phyloP scores from a whole-genome alignment of 139 green algal species.

The Asterochloris erici region DNA sequence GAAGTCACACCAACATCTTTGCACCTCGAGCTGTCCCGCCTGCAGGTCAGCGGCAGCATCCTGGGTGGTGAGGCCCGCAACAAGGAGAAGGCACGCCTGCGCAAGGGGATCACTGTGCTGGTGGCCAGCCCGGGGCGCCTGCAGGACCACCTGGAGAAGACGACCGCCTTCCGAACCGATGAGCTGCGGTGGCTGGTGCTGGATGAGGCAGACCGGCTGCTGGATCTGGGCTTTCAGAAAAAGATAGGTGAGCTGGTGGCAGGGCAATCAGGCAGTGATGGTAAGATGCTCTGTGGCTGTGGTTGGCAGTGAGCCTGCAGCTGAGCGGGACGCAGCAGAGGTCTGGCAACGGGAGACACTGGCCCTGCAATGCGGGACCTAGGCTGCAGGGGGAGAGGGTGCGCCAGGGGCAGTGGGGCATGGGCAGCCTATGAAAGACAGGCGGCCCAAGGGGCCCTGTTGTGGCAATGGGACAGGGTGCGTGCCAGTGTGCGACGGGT shows the following conservation, averaged over 20 bases:
- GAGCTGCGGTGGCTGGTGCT: conserved; percentile 82
- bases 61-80: conserved; percentile 52
- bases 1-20: too few species aligned
- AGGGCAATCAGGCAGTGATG: background rate
- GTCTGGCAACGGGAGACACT: too few species aligned
- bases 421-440: too few species aligned
- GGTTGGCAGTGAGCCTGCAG: background rate
- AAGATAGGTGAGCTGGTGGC: conserved; percentile 47
- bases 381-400: too few species aligned
- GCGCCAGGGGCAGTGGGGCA: too few species aligned
- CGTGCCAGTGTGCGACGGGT: too few species aligned
- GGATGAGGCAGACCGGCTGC: conserved; percentile 94
- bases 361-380: too few species aligned
- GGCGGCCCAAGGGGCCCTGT: too few species aligned
- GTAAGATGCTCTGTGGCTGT: background rate
- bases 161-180: conserved; percentile 71
- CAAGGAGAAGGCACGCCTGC: conserved; percentile 63
- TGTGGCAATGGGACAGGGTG: too few species aligned
- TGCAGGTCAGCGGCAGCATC: conserved; percentile 10
- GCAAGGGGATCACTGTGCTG: conserved; percentile 68
- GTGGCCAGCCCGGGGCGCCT: conserved; percentile 88
- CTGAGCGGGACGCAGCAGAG: background rate
- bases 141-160: conserved; percentile 82
- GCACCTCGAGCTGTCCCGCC: too few species aligned
- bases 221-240: conserved; percentile 91